Base-by-base conservation (phyloP, 2,329 filamentous ascomycete genomes). In the Cryphonectria naterciae region DNA sequence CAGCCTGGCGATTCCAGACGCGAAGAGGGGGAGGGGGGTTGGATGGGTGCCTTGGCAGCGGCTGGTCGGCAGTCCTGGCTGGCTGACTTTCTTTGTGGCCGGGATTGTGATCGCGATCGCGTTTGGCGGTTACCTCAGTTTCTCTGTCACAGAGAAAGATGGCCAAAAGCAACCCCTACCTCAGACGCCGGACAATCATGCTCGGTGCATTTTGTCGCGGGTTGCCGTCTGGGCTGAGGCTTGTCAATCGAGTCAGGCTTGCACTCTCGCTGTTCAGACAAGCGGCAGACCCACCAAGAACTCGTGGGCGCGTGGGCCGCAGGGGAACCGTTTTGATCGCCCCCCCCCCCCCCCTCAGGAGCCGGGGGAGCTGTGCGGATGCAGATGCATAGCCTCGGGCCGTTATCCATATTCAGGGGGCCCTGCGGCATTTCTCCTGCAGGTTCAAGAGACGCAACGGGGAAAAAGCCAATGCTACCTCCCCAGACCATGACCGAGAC, bases 301-400 rank as follows among this genome's bases (percentile, higher is more conserved):
- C 10, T 56, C 46, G 52, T 56, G 52, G 52, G 52, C 25, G 52
- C 52, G 52, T 56, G 52, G 52, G 49, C 15, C n/a, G 11, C 52
- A 56, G 52, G n/a, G 52, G 13, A 28, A 25, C n/a, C n/a, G 52
- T 56, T 25, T 4, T 19, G 25, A 32, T 58, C 13, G 54, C 19
- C 13, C 4, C 28, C 28, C 28, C 28, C 28, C 54, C 54, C 32
- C 13, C 4, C 54, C 54, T 32, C 54, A 32, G 13, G 13, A 32
- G 13, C 54, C 35, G 54, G 17, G 54, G 54, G 54, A 58, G 54
- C 54, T 58, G 54, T 35, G 25, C 28, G 28, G 25, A 10, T 32
- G 54, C 54, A 58, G 54, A 35, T 58, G 13, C 28, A 58, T 58
- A 58, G 54, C 25, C 54, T 58, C 54, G 54, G 28, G 54, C 54